Evolutionary conservation across 768 basidiomycete species (phyloP).

Genomic region (Punctularia strigosozonata): DNA sequence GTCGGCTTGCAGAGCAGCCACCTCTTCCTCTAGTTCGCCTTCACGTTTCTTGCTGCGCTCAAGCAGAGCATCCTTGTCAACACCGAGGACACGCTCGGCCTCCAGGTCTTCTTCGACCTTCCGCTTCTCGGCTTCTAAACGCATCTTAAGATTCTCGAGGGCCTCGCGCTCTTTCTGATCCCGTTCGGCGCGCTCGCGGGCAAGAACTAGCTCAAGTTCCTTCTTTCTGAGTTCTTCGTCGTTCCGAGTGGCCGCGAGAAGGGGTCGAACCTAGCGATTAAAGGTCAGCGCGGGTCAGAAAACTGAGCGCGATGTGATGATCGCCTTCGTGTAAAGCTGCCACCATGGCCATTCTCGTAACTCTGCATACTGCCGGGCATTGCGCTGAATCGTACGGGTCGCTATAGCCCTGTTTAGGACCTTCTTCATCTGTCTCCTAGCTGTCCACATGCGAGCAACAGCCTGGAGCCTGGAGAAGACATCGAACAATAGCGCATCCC

Average conservation of each 20-base stretch:
- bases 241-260: constrained; percentile 83
- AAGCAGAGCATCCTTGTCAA: constrained; percentile 78
- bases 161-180: constrained; percentile 75
- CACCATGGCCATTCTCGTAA: constrained; percentile 98
- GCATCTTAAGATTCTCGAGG: constrained; percentile 70
- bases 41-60: constrained; percentile 82
- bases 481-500: constrained; percentile 81
- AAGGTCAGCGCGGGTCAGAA: background rate
- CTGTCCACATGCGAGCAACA: constrained; percentile 72
- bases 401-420: constrained; percentile 87
- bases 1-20: constrained; percentile 68
- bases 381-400: constrained; percentile 85
- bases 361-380: constrained; percentile 84
- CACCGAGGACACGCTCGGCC: constrained; percentile 63
- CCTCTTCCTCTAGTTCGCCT: constrained; percentile 75
- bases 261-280: constrained; percentile 60
- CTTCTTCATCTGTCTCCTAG: constrained; percentile 87
- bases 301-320: background rate
- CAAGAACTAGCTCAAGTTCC: constrained; percentile 68
- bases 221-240: constrained; percentile 89
- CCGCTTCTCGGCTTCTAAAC: constrained; percentile 74
- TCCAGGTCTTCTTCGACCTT: constrained; percentile 74
- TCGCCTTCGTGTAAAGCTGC: constrained; percentile 87
- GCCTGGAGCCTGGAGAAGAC: constrained; percentile 87
- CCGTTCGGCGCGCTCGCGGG: constrained; percentile 77